Base-by-base conservation (phyloP, 163 green algal species). In the Chloromonas sp. region DNA sequence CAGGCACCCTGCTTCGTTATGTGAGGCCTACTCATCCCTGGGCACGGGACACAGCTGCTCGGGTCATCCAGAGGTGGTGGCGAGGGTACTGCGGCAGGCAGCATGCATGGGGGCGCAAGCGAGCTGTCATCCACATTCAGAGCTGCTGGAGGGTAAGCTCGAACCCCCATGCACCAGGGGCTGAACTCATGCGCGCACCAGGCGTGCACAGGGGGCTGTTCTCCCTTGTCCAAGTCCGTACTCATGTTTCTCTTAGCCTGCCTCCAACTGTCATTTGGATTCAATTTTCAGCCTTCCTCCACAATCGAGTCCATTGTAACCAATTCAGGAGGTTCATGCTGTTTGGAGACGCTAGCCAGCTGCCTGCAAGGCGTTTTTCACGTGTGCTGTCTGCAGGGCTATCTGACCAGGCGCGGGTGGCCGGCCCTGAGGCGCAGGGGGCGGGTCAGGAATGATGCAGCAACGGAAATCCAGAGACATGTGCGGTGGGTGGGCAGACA, bases 51-150 rank as follows among this genome's bases (percentile, higher is more conserved):
- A 81, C 81, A 5, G 85, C 85, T 0, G 85, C 85, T 0, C 60
- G 82, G 8, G 85, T 88, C 1, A 88, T 88, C 60, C 85, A 88
- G 85, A 81, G 85, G 2, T 66, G 71, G 60, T 88, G 85, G 85
- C 58, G 85, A 1, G 85, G 85, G 61, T 60, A 76, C 58, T 58
- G 70, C 58, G 85, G 3, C 0, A 60, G 85, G 60, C 61, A 36
- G 58, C 5, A 61, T 61, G 85, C 85, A 14, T 62, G 36, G 13
- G 81, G 85, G 81, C 85, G 59, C 60, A 61, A 60, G 2, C 78
- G 82, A 70, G 85, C 85, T 0, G 81, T 70, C 1, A 2, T 84
- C 1, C 59, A 79, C 76, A 88, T 88, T 2, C 85, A 88, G 81
- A 58, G 61, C 8, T 83, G 85, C 71, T 87, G 85, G 81, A 87